A percentile compares a stretch with the other conserved stretches of the same genome.
These are phyloP conservation scores for Porodaedalea pini DNA, from an alignment of 1,284 basidiomycete genomes.

Conservation along the genomic window DNA sequence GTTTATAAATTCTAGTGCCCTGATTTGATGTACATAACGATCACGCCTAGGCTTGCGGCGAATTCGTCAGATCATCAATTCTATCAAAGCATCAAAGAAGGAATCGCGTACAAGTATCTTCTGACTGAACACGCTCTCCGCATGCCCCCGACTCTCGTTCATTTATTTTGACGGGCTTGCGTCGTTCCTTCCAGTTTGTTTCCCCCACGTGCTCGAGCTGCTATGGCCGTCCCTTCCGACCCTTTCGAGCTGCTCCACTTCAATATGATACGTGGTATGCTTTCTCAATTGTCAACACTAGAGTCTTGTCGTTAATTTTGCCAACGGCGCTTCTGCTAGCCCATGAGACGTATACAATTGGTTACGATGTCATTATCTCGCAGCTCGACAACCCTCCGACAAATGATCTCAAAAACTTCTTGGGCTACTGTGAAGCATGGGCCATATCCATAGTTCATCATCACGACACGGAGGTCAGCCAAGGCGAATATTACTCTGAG, in stretches of 20 bases:
- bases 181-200: neutral
- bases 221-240: conserved; percentile 16
- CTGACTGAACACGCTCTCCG: no score
- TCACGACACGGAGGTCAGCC: conserved; percentile 33
- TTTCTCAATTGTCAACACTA: neutral
- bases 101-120: no score
- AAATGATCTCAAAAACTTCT: conserved; percentile 37
- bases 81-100: no score
- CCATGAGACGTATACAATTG: conserved; percentile 34
- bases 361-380: conserved; percentile 32
- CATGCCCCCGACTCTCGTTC: neutral
- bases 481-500: neutral
- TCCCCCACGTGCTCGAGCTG: neutral
- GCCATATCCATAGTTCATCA: conserved; percentile 30
- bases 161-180: neutral
- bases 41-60: no score
- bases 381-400: conserved; percentile 35
- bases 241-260: conserved; percentile 25
- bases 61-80: no score
- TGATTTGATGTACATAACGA: no score
- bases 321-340: conserved; percentile 28
- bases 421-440: conserved; percentile 40
- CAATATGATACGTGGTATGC: conserved; percentile 26
- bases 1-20: no score
- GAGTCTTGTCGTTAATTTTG: neutral